Conservation (phyloP, 2,329 filamentous ascomycete species). For the Cladophialophora yegresii region DNA sequence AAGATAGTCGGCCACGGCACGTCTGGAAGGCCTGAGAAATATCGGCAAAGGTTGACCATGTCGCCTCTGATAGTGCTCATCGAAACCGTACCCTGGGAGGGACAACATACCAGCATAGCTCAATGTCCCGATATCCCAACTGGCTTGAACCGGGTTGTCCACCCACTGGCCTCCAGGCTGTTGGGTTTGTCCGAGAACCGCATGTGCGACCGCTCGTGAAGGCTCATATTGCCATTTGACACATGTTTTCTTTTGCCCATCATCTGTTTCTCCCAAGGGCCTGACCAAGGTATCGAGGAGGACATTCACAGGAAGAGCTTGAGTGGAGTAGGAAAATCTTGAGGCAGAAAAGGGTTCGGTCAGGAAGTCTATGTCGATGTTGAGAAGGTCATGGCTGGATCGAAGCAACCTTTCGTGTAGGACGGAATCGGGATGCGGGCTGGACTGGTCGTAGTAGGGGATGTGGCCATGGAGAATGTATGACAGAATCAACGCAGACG, state of each 20-base stretch:
- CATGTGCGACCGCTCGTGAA: constrained; percentile 54
- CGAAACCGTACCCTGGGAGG: constrained; percentile 61
- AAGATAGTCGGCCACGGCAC: constrained; percentile 59
- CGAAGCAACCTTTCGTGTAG: constrained; percentile 58
- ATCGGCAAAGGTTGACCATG: constrained; percentile 50
- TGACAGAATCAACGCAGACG: constrained; percentile 62
- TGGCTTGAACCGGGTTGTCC: constrained; percentile 55
- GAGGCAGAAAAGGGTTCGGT: constrained; percentile 61
- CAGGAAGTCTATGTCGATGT: constrained; percentile 51
- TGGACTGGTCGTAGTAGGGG: constrained; percentile 55
- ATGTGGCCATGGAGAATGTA: constrained; percentile 64
- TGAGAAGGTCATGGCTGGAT: constrained; percentile 49
- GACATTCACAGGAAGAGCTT: constrained; percentile 62
- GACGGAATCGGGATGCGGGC: constrained; percentile 59
- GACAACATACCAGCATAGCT: constrained; percentile 65
- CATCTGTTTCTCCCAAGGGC: constrained; percentile 61
- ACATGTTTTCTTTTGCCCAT: constrained; percentile 53
- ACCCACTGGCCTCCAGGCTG: constrained; percentile 62
- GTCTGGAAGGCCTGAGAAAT: constrained; percentile 58
- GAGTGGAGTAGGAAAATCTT: constrained; percentile 62
- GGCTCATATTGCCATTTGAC: constrained; percentile 58
- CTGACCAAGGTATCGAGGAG: constrained; percentile 61
- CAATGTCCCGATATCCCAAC: constrained; percentile 60
- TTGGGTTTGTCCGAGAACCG: constrained; percentile 56
- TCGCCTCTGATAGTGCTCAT: constrained; percentile 52